These are phyloP conservation scores for Yamadazyma akitaensis DNA, from an alignment of 805 yeast species.

Conservation along the genomic window DNA sequence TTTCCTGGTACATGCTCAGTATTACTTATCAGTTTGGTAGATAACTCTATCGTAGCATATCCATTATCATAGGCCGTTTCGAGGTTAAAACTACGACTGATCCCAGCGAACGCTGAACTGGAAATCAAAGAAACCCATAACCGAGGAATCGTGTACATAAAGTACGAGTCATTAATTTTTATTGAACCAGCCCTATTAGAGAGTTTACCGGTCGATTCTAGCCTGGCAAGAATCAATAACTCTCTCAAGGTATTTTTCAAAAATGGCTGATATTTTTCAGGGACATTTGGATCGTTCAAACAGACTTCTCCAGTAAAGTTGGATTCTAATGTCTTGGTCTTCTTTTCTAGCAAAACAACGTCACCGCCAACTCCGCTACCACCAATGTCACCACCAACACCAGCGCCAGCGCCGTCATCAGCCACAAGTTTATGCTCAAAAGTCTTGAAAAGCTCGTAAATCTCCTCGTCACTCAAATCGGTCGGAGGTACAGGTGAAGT, in stretches of 20 bases:
- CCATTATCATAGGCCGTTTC: constrained; percentile 27
- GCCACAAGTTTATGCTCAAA: constrained; percentile 28
- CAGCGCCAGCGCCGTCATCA: constrained; percentile 11
- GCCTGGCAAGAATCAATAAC: constrained; percentile 19
- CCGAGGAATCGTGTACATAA: constrained; percentile 33
- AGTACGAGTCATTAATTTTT: constrained; percentile 14
- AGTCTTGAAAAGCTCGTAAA: constrained; percentile 28
- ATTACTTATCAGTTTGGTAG: constrained; percentile 1
- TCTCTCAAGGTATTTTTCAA: constrained; percentile 22
- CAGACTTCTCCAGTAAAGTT: constrained; percentile 19
- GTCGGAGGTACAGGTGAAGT: constrained; percentile 24
- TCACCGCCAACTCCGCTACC: background rate
- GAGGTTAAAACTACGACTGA: constrained; percentile 25
- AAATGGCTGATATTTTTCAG: constrained; percentile 21
- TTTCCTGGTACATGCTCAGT: constrained; percentile 8
- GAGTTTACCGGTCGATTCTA: constrained; percentile 20
- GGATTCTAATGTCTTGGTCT: constrained; percentile 8
- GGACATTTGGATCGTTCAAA: constrained; percentile 9
- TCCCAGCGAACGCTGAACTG: constrained; percentile 18
- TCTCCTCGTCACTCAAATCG: constrained; percentile 24
- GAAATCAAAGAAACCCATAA: constrained; percentile 40
- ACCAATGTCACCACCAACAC: background rate
- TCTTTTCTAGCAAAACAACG: background rate
- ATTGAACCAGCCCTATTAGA: constrained; percentile 21
- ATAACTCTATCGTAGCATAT: constrained; percentile 26